Evolutionary conservation across 768 basidiomycete species (phyloP), one percentile per base, ranked within the genome.

Genomic region (Pleurotus tuoliensis): DNA sequence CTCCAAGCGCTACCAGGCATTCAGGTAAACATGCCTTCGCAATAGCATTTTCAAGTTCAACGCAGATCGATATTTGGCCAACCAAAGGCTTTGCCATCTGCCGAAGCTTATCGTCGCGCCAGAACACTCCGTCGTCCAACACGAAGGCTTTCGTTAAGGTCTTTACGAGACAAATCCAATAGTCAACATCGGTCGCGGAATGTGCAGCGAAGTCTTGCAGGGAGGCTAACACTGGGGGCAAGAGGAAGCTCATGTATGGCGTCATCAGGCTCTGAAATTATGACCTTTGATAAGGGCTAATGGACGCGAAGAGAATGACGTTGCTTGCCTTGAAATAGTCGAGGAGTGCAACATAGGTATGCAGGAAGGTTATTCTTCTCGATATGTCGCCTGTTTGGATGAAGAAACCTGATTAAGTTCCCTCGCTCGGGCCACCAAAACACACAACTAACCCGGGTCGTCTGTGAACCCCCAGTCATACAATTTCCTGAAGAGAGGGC

Each of bases 391-490:
- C 69, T 74, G 44, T 16, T 56, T 25, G 4, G 57, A 47, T 41
- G 40, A 37, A 37, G n/a, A 48, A 60, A 56, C 2, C 34, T 47
- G 20, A 16, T 3, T 27, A 43, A 43, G n/a, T 22, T 18, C 13
- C 3, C n/a, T 56, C 3, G 44, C 22, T 7, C 12, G 24, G 22
- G 0, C 39, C 22, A 16, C 12, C 24, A 13, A 34, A n/a, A 48
- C 8, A 15, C 22, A 18, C 15, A 6, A 69, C 76, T 30, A 63
- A 86, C 84, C 70, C 22, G 66, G 64, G 25, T 79, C 80, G 56
- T 76, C 74, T 1, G 78, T 80, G 63, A 94, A 94, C 0, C 94
- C 94, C 97, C 97, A 99, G 67, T 99, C 97, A 64, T 92, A 94
- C 56, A 95, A 70, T 54, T 87, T 86, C 55, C 94, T 85, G 81